Evolutionary conservation across 306 rosid genomes (phyloP), one percentile per base, ranked within the genome.

Genomic region (Quercus suber): DNA sequence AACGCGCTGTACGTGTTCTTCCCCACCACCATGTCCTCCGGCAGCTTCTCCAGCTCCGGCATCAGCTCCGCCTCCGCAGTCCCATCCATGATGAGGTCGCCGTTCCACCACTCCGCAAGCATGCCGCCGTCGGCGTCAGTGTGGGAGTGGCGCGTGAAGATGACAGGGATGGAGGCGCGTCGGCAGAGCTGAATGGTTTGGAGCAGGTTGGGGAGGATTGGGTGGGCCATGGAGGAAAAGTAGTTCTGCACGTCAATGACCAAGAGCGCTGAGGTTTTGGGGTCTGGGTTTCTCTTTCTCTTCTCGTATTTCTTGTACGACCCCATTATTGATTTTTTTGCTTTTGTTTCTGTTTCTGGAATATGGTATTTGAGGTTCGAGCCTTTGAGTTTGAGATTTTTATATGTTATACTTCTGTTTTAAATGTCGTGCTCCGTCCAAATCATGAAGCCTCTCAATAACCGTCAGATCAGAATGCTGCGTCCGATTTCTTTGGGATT

Each of bases 131-230:
- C 91, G 41, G 81, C 12, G 30, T 49, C 17, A 3, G 53, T 79
- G 73, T 90, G 91, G 67, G 73, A 51, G 90, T 92, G 97, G 78
- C 96, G 92, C 76, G 94, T 88, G 89, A 93, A 93, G 65, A 89
- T 76, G 55, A 90, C 76, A 6, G 94, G 96, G 76, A 93, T 82
- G 51, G 92, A 87, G 65, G 92, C 88, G 23, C 69, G 64, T 25
- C 90, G 84, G 83, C 96, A 90, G 82, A 93, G 86, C 35, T 23
- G 17, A 75, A 93, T 88, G 72, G 96, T 89, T 75, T 89, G 21
- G 78, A 86, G 89, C 87, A 93, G 79, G 80, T 76, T 84, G 5
- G 69, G 5, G 58, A 92, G 83, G 43, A 90, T 90, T 14, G 94
- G 90, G 0, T 77, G 68, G 74, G 88, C 91, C 63, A 88, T 86